Evolutionary conservation across 768 basidiomycete species (phyloP).

Genomic region (Suillus weaverae): DNA sequence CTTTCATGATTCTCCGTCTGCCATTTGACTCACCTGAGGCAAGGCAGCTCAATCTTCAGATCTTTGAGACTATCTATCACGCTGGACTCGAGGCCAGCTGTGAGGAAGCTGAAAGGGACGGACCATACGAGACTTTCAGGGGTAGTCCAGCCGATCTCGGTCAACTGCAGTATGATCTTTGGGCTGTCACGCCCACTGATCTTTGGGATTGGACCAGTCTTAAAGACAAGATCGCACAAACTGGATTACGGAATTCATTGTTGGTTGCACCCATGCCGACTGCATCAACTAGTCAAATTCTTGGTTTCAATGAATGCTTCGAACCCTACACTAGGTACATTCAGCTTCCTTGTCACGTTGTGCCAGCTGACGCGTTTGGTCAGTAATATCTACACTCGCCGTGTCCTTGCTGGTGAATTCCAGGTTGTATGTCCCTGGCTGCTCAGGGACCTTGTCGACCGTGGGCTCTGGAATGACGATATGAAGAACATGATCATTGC

Average conservation of each 20-base stretch:
- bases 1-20: conserved; percentile 96
- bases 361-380: conserved; percentile 12
- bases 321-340: conserved; percentile 93
- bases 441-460: conserved; percentile 95
- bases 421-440: conserved; percentile 99
- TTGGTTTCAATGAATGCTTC: conserved; percentile 98
- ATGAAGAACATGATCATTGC: conserved; percentile 99
- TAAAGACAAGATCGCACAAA: conserved; percentile 80
- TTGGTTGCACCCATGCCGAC: conserved; percentile 98
- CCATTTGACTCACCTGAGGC: conserved; percentile 92
- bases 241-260: conserved; percentile 88
- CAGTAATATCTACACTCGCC: conserved; percentile 98
- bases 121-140: conserved; percentile 84
- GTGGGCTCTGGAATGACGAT: conserved; percentile 93
- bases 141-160: conserved; percentile 91
- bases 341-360: neutral
- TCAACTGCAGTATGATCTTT: conserved; percentile 90
- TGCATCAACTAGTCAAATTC: conserved; percentile 96
- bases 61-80: conserved; percentile 99
- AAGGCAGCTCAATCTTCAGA: conserved; percentile 86
- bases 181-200: conserved; percentile 86
- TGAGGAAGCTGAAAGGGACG: conserved; percentile 78
- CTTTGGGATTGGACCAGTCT: conserved; percentile 94
- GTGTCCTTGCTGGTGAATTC: conserved; percentile 99
- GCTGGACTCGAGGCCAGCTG: conserved; percentile 87